Percentiles rank a stretch among this genome's conserved stretches.
Conservation (phyloP, 176 grass and related monocot species). For the Dactylis glomerata region DNA sequence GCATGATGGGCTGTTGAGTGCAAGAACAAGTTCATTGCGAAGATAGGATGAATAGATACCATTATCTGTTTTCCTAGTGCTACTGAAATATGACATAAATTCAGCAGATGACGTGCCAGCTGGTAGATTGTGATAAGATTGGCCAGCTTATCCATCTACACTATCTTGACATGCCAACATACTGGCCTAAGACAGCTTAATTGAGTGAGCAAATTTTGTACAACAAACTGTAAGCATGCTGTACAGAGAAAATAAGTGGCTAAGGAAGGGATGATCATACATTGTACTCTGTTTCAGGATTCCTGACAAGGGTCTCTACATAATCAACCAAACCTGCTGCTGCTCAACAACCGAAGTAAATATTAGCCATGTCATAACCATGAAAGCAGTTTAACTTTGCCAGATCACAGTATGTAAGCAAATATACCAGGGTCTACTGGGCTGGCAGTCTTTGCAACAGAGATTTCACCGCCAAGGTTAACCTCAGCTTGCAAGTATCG, state of each 20-base stretch:
- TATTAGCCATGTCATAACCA: constrained; percentile 11
- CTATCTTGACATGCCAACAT: neutral
- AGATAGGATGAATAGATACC: neutral
- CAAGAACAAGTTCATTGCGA: neutral
- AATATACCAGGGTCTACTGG: constrained; percentile 66
- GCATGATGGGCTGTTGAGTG: neutral
- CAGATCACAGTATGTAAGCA: neutral
- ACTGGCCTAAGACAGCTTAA: neutral
- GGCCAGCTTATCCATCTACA: neutral
- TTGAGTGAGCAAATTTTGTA: neutral
- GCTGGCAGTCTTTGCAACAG: constrained; percentile 33
- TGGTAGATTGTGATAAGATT: neutral
- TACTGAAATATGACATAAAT: neutral
- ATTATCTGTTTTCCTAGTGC: neutral
- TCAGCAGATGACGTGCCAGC: neutral
- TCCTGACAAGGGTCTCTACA: constrained; percentile 65
- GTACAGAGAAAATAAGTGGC: neutral
- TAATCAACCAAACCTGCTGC: constrained; percentile 66
- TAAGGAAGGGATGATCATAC: constrained; percentile 36
- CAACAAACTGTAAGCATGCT: neutral
- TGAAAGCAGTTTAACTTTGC: constrained; percentile 16
- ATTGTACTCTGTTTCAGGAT: constrained; percentile 74
- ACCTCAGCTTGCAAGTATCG: constrained; percentile 65
- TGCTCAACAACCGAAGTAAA: constrained; percentile 25
- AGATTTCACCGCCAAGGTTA: constrained; percentile 35